Evolutionary conservation across 1,284 basidiomycete genomes (phyloP).

Genomic region (Pisolithus thermaeus): DNA sequence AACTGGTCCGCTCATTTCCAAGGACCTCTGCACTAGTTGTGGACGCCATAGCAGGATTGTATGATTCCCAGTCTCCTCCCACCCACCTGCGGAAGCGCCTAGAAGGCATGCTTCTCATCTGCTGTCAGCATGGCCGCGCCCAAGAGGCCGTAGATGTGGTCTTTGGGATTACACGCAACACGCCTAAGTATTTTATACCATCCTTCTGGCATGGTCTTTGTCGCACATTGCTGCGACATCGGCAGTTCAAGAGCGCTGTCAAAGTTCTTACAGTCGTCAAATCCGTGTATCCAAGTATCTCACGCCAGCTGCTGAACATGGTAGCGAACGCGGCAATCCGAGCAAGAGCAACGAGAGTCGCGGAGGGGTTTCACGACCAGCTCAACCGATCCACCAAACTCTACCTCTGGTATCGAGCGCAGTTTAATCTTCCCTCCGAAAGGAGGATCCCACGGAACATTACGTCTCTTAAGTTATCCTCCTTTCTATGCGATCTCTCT

Average conservation of each 20-base stretch:
- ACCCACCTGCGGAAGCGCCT: conserved; percentile 24
- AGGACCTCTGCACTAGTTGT: conserved; percentile 9
- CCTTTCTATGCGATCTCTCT: conserved; percentile 10
- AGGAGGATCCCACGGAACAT: conserved; percentile 2
- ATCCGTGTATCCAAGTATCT: conserved; percentile 7
- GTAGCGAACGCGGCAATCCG: conserved; percentile 4
- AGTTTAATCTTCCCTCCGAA: neutral
- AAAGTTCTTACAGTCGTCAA: conserved; percentile 13
- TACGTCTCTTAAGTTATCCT: conserved; percentile 14
- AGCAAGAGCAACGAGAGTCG: conserved; percentile 8
- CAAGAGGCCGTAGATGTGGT: conserved; percentile 14
- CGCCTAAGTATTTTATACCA: conserved; percentile 16
- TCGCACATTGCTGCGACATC: conserved; percentile 12
- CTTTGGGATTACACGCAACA: conserved; percentile 13
- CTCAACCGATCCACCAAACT: neutral
- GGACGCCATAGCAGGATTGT: conserved; percentile 18
- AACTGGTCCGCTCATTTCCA: conserved; percentile 6
- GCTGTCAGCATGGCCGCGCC: conserved; percentile 15
- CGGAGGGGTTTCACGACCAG: neutral
- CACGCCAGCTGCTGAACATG: conserved; percentile 8
- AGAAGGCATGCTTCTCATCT: conserved; percentile 17
- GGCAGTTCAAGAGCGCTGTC: conserved; percentile 13
- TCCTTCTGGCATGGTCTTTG: conserved; percentile 21
- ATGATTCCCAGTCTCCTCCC: conserved; percentile 19
- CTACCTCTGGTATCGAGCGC: neutral